Conservation (phyloP, 2,329 filamentous ascomycete species). For the Alternaria metachromatica region DNA sequence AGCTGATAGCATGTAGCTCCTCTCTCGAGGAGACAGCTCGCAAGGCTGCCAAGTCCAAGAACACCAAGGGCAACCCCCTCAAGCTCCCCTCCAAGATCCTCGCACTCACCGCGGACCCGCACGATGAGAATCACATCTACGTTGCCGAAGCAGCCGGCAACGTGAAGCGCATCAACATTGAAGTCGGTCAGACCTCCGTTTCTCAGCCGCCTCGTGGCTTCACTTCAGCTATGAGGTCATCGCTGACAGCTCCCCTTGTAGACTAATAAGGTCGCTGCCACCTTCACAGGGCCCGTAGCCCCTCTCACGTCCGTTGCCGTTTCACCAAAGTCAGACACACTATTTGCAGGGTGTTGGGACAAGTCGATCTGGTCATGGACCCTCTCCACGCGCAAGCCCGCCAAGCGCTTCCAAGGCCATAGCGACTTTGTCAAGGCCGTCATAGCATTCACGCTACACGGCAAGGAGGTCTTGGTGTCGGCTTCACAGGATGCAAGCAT, state of each 20-base stretch:
- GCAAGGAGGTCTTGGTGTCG: conserved; percentile 61
- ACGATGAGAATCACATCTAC: conserved; percentile 68
- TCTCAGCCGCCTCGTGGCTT: conserved; percentile 5
- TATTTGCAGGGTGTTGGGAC: conserved; percentile 95
- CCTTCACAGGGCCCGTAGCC: conserved; percentile 76
- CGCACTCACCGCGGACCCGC: conserved; percentile 72
- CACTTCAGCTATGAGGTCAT: neutral
- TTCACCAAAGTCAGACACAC: conserved; percentile 49
- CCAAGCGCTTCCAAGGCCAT: conserved; percentile 75
- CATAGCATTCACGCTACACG: conserved; percentile 65
- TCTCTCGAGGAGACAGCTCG: conserved; percentile 61
- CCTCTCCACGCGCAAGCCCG: conserved; percentile 52
- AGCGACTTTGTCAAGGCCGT: conserved; percentile 91
- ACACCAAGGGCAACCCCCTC: conserved; percentile 83
- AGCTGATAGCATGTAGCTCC: conserved; percentile 49
- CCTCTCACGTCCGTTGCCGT: conserved; percentile 64
- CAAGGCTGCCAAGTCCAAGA: conserved; percentile 76
- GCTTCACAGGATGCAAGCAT: conserved; percentile 57
- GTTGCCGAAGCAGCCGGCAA: conserved; percentile 87
- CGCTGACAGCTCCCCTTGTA: conserved; percentile 23
- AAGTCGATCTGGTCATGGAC: conserved; percentile 88
- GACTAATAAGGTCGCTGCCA: conserved; percentile 48
- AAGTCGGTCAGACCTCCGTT: conserved; percentile 66
- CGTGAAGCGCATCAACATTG: conserved; percentile 74
- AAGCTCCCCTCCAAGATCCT: conserved; percentile 85